Percentiles rank a stretch among this genome's conserved stretches.
phyloP scores from a whole-genome alignment of 768 basidiomycete species.

The Tylopilus felleus region DNA sequence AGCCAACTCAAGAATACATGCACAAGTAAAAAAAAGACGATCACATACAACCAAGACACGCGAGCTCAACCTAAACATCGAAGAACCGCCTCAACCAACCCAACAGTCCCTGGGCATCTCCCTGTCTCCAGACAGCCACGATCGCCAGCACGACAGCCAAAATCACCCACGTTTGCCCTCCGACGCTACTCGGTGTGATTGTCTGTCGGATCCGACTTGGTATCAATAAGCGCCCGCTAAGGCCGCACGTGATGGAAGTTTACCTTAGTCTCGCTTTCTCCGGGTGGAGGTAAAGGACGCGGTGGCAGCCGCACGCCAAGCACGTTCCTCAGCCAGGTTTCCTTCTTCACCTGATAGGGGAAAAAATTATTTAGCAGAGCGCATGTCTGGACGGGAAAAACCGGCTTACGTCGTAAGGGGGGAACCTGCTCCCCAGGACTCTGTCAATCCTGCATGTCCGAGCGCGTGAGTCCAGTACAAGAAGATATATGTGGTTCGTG shows the following conservation, averaged over 20 bases:
- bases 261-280: conserved; percentile 14
- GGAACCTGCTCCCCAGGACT: conserved; percentile 27
- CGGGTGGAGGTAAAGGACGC: conserved; percentile 13
- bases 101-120: not conserved
- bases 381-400: not conserved
- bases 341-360: conserved; percentile 23
- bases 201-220: conserved; percentile 3
- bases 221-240: conserved; percentile 13
- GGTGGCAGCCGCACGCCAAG: conserved; percentile 21
- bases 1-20: not conserved
- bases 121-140: conserved; percentile 1
- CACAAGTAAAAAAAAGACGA: not conserved
- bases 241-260: not conserved
- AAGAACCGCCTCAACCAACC: conserved; percentile 4
- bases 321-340: conserved; percentile 15
- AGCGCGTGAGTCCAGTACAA: not conserved
- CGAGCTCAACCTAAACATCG: conserved; percentile 12
- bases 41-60: not conserved
- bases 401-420: conserved; percentile 26
- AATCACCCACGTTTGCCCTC: conserved; percentile 1
- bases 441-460: conserved; percentile 19
- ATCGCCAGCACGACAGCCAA: conserved; percentile 8
- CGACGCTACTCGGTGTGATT: not conserved
- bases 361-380: not conserved
- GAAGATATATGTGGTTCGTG: not conserved